Evolutionary conservation across 768 basidiomycete genomes (phyloP), one percentile per base, ranked within the genome.

Genomic region (Collybia sordida): DNA sequence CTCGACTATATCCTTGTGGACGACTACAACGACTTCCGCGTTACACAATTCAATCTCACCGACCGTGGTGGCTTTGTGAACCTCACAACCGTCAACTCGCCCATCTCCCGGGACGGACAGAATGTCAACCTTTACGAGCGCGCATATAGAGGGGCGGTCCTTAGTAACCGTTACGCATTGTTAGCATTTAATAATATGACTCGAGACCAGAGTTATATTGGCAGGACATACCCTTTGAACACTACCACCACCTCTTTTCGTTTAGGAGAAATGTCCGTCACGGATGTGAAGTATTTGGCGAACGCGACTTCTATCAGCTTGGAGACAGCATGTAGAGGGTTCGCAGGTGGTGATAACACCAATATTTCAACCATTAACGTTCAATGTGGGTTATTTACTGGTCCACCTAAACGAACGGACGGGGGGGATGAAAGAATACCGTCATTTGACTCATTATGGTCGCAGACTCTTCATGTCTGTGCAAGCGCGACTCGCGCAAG

Each of bases 341-440:
- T 11, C 14, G 31, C 9, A 12, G 31, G 31, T 4, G 9, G 1
- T 6, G 61, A 63, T 24, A 49, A 18, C 0, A 56, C 58, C 2
- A 60, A 60, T 22, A 52, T 59, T 21, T 40, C 52, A 4, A 63
- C 59, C 34, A 54, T 59, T 21, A 55, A 52, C 19, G 59, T 63
- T 12, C 45, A 54, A 15, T 63, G 59, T 36, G 50, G 50, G 4
- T 25, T 61, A 35, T 55, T 61, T 31, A 35, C 59, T 6, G 59
- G 48, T 0, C 59, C 61, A 4, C 55, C 59, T 3, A 47, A 53
- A 23, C 55, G 61, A 12, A 44, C 58, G 2, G 61, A 63, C 12
- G 54, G 52, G 22, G 61, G 61, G 5, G 59, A 61, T 42, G 34
- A 53, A 0, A 44, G 47, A 15, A 3, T 52, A 3, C 49, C 48